Conservation (phyloP, 2,329 filamentous ascomycete species). For the Colletotrichum sp. region DNA sequence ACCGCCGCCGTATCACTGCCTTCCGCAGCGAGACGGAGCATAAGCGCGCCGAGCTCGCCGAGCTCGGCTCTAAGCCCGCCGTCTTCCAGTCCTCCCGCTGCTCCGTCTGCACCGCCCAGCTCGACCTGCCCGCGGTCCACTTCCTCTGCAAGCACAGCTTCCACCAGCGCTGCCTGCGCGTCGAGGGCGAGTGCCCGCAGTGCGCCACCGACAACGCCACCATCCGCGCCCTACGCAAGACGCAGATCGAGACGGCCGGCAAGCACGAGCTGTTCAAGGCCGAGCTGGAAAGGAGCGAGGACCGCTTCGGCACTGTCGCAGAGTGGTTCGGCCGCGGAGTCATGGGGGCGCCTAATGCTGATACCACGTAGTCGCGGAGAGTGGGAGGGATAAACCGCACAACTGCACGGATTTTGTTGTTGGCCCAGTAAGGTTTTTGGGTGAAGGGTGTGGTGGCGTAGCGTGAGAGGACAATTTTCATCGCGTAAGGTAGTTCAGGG, state of each 20-base stretch:
- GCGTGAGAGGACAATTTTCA: background rate
- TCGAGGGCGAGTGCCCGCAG: conserved; percentile 76
- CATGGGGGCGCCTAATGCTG: conserved; percentile 63
- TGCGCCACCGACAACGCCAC: conserved; percentile 87
- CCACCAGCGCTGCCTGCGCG: conserved; percentile 83
- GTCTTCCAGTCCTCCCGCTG: conserved; percentile 93
- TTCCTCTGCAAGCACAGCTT: conserved; percentile 98
- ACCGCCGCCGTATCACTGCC: conserved; percentile 80
- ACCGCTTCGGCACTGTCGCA: conserved; percentile 88
- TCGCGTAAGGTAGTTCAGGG: background rate
- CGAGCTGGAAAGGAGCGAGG: conserved; percentile 77
- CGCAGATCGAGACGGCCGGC: conserved; percentile 85
- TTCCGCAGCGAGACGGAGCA: conserved; percentile 84
- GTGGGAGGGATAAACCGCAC: background rate
- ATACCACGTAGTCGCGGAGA: conserved; percentile 15
- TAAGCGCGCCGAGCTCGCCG: conserved; percentile 79
- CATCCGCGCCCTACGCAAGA: conserved; percentile 83
- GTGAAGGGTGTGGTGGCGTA: background rate
- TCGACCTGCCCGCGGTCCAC: conserved; percentile 91
- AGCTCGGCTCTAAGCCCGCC: conserved; percentile 78
- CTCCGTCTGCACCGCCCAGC: conserved; percentile 75
- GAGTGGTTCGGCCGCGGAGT: conserved; percentile 96
- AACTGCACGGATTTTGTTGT: background rate
- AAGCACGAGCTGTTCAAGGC: conserved; percentile 89
- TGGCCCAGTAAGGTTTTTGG: background rate